Percentiles rank a stretch among this genome's conserved stretches.
Evolutionary conservation across 192 early-diverging fungal genomes (phyloP).

Genomic region (Coemansia sp.): DNA sequence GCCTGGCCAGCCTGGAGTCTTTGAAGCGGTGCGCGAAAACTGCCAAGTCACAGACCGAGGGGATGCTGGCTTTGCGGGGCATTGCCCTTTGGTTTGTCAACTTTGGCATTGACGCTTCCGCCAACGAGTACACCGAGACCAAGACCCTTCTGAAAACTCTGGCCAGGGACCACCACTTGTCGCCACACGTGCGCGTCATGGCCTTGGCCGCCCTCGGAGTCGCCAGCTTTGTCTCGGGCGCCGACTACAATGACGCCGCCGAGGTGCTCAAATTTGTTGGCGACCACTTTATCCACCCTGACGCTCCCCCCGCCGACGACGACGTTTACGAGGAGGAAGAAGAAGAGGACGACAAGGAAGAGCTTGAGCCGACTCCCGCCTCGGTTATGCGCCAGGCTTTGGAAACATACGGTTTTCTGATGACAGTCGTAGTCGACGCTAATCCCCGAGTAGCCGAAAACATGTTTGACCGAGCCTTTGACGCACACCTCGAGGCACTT

Average conservation of each 20-base stretch:
- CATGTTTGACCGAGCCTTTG: conserved; percentile 28
- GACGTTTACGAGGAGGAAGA: background rate
- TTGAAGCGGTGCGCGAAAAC: conserved; percentile 55
- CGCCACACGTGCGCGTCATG: conserved; percentile 10
- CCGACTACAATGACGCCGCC: conserved; percentile 32
- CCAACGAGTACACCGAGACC: background rate
- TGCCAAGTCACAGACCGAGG: conserved; percentile 29
- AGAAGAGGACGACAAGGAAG: background rate
- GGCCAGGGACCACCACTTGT: background rate
- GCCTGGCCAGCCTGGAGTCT: conserved; percentile 57
- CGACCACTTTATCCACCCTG: conserved; percentile 6
- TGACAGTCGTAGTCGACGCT: conserved; percentile 29
- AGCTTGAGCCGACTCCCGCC: background rate
- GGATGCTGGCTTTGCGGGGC: conserved; percentile 24
- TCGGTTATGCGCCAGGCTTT: conserved; percentile 26
- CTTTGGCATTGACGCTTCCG: conserved; percentile 31
- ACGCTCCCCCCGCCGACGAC: background rate
- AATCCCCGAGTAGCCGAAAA: conserved; percentile 21
- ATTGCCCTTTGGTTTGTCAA: conserved; percentile 44
- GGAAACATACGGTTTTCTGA: conserved; percentile 30
- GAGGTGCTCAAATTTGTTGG: conserved; percentile 20
- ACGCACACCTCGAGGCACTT: conserved; percentile 55
- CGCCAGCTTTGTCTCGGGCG: conserved; percentile 40
- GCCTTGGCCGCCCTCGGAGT: conserved; percentile 30
- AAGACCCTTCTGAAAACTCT: conserved; percentile 12